Percentiles rank a stretch among this genome's conserved stretches.
Evolutionary conservation across 495 filamentous ascomycete species (phyloP).

Genomic region (Hypoxylon fragiforme): DNA sequence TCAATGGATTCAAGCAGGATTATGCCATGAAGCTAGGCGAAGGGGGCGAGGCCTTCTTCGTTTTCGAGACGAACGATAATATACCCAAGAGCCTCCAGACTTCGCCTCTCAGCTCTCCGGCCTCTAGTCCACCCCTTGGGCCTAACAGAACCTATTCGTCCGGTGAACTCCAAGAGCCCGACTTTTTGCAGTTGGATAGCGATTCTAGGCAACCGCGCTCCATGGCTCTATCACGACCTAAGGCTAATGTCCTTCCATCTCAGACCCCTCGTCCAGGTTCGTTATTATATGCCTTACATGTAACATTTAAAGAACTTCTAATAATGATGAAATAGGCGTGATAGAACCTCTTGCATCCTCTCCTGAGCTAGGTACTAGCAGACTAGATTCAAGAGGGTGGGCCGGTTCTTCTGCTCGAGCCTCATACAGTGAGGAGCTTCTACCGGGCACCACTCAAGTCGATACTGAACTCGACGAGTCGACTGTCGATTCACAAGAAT

Average conservation of each 20-base stretch:
- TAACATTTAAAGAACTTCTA: neutral
- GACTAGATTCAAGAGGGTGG: slow-evolving; percentile 50
- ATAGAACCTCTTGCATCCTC: slow-evolving; percentile 67
- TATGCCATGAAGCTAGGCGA: slow-evolving; percentile 99
- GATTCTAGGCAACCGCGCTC: slow-evolving; percentile 41
- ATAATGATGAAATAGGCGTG: slow-evolving; percentile 47
- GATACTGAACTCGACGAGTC: slow-evolving; percentile 53
- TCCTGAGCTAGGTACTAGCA: slow-evolving; percentile 54
- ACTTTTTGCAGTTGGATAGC: slow-evolving; percentile 72
- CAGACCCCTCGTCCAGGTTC: slow-evolving; percentile 33
- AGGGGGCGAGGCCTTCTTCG: slow-evolving; percentile 96
- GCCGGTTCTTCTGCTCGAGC: slow-evolving; percentile 39
- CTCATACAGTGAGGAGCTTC: slow-evolving; percentile 49
- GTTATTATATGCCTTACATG: slow-evolving; percentile 2
- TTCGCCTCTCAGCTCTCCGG: slow-evolving; percentile 87
- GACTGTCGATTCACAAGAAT: slow-evolving; percentile 40
- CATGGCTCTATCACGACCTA: slow-evolving; percentile 41
- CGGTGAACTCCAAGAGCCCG: slow-evolving; percentile 72
- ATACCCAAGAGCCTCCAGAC: slow-evolving; percentile 92
- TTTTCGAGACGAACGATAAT: slow-evolving; percentile 89
- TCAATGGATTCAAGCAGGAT: slow-evolving; percentile 88
- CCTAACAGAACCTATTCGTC: slow-evolving; percentile 57
- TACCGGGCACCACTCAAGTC: slow-evolving; percentile 40
- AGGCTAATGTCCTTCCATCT: slow-evolving; percentile 39
- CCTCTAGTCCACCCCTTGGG: slow-evolving; percentile 71